Evolutionary conservation across 1,139 yeast genomes (phyloP), one percentile per base, ranked within the genome.

Genomic region (Kodamaea ohmeri): DNA sequence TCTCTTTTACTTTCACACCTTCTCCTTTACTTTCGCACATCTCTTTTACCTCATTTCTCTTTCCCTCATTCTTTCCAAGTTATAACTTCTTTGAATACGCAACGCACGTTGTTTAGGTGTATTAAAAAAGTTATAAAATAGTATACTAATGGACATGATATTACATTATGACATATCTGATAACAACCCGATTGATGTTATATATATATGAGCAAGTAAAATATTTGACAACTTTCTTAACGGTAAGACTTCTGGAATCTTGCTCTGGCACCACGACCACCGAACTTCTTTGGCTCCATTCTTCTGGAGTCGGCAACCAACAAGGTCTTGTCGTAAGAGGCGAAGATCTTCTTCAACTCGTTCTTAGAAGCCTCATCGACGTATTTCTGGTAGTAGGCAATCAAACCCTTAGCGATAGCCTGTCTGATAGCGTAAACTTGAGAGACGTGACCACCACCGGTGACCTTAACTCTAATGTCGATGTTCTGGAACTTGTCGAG

Each of bases 241-340:
- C 98, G 98, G 95, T 92, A 92, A 75, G 98, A 92, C 78, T 92
- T 92, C 83, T 92, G 98, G 97, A 87, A 92, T 82, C 97, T 90
- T 71, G 98, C 94, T 81, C 98, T 92, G 79, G 98, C 98, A 88
- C 98, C 98, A 78, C 95, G 96, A 83, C 98, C 98, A 83, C 98
- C 98, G 80, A 90, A 92, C 83, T 92, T 92, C 97, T 92, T 92
- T 84, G 99, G 99, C 82, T 92, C 99, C 84, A 90, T 84, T 84
- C 95, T 92, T 86, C 98, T 89, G 65, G 97, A 81, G 76, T 92
- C 99, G 63, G 99, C 98, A 74, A 92, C 41, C 41, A 92, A 86
- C 73, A 92, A 84, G 73, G 98, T 89, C 81, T 96, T 90, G 92
- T 92, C 98, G 84, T 90, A 94, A 65, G 96, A 72, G 56, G 94